phyloP scores from a whole-genome alignment of 148 eudicot genomes.

The Cornus florida region DNA sequence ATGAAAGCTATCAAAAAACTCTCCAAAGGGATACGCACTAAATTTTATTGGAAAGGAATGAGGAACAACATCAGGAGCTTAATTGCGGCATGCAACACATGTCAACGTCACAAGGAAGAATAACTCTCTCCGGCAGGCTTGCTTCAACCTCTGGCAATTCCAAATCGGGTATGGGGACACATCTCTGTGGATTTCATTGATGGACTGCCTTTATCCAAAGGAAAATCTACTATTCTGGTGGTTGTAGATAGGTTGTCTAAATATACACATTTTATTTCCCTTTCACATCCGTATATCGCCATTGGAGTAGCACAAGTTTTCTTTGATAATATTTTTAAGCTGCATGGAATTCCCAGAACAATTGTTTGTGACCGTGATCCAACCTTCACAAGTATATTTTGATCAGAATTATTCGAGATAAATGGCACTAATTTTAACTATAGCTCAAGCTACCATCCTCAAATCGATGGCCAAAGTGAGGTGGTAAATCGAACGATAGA shows the following conservation, averaged over 20 bases:
- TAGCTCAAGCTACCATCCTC: too few species aligned
- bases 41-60: not conserved
- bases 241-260: not conserved
- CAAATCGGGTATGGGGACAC: not conserved
- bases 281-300: not conserved
- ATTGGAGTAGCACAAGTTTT: not conserved
- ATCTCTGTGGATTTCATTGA: conserved; percentile 7
- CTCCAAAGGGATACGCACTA: not conserved
- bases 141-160: conserved; percentile 7
- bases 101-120: not conserved
- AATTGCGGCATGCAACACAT: not conserved
- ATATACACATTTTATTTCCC: not conserved
- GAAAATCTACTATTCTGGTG: not conserved
- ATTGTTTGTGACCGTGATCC: not conserved
- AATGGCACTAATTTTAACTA: too few species aligned
- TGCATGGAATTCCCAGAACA: not conserved
- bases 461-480: too few species aligned
- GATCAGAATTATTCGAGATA: too few species aligned
- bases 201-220: not conserved
- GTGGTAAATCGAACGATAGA: too few species aligned
- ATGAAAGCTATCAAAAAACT: not conserved
- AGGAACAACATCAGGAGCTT: not conserved
- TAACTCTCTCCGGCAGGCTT: not conserved
- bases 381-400: too few species aligned
- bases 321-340: not conserved